phyloP scores from a whole-genome alignment of 129 eudicot genomes.

The Oenanthe sinensis region DNA sequence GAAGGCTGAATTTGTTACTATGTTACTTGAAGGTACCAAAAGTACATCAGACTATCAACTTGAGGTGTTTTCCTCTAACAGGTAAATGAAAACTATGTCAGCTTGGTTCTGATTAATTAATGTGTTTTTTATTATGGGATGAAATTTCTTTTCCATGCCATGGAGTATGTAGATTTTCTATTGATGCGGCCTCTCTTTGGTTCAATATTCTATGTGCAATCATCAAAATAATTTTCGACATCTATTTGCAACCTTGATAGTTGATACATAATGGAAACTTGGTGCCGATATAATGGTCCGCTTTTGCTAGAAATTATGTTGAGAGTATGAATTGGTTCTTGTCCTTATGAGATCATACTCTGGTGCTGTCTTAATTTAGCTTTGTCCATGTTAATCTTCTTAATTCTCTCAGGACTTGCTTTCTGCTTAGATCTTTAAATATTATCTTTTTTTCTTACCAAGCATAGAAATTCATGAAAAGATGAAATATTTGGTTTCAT shows the following conservation, averaged over 20 bases:
- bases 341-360: too few species aligned
- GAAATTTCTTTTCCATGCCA: background rate
- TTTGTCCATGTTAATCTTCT: too few species aligned
- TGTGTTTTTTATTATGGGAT: background rate
- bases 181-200: background rate
- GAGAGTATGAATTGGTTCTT: too few species aligned
- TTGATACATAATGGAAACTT: too few species aligned
- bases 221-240: too few species aligned
- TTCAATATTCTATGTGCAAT: background rate
- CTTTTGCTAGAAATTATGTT: too few species aligned
- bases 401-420: too few species aligned
- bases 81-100: constrained; percentile 28
- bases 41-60: constrained; percentile 68
- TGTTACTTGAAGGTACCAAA: constrained; percentile 65
- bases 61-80: constrained; percentile 62
- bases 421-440: too few species aligned
- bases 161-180: background rate
- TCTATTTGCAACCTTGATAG: too few species aligned
- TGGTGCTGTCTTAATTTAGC: too few species aligned
- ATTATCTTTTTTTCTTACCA: too few species aligned
- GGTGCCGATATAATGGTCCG: too few species aligned
- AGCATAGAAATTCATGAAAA: background rate
- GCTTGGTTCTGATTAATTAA: background rate
- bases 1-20: constrained; percentile 64
- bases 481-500: background rate